These are phyloP conservation scores for Smittium culicis DNA, from an alignment of 371 early-diverging fungal species.

Conservation along the genomic window DNA sequence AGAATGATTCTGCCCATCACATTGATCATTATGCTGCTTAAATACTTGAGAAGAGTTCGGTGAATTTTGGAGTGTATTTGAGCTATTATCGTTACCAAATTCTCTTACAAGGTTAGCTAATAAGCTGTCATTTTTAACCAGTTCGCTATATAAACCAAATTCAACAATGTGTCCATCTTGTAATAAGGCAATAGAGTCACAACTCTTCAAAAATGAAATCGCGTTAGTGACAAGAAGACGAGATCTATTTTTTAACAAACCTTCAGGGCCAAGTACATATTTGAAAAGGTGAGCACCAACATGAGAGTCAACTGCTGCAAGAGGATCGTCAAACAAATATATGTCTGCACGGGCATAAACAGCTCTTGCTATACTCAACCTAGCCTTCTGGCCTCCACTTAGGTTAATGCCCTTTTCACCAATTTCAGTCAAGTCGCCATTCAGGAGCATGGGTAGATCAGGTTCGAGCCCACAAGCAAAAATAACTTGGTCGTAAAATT, in stretches of 20 bases:
- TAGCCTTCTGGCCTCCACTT: slow-evolving; percentile 75
- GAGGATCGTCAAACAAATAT: slow-evolving; percentile 64
- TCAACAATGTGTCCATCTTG: slow-evolving; percentile 57
- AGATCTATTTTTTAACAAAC: slow-evolving; percentile 58
- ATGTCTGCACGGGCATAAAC: slow-evolving; percentile 75
- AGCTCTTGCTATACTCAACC: slow-evolving; percentile 62
- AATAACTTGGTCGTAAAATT: slow-evolving; percentile 49
- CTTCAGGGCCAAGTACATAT: slow-evolving; percentile 64
- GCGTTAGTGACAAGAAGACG: slow-evolving; percentile 82
- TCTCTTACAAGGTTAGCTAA: slow-evolving; percentile 29
- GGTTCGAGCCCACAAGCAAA: slow-evolving; percentile 45
- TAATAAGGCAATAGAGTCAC: slow-evolving; percentile 54
- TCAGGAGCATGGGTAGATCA: slow-evolving; percentile 60
- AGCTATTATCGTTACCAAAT: slow-evolving; percentile 3
- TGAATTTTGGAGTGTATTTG: background rate
- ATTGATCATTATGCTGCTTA: too few species aligned
- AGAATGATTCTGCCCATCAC: background rate
- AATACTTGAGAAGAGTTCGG: background rate
- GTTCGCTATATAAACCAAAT: slow-evolving; percentile 44
- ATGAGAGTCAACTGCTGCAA: slow-evolving; percentile 66
- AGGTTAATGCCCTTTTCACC: slow-evolving; percentile 86
- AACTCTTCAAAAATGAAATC: slow-evolving; percentile 53
- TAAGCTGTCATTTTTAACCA: slow-evolving; percentile 45
- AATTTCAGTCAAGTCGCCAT: slow-evolving; percentile 82
- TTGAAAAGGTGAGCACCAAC: slow-evolving; percentile 78